Evolutionary conservation across 331 rosid species (phyloP).

Genomic region (Prunus yedoensis): DNA sequence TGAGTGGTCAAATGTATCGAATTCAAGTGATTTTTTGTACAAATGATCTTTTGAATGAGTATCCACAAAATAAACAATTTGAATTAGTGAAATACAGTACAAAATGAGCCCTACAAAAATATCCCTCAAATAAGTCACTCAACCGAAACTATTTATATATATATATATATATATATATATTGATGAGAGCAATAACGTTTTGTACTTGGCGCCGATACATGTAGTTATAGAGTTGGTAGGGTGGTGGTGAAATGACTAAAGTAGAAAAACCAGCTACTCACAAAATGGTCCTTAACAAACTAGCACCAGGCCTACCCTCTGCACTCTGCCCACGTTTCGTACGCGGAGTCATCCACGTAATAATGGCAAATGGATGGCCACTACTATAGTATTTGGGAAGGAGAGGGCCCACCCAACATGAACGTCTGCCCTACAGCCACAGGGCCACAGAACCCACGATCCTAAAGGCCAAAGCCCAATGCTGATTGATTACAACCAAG

Average conservation of each 20-base stretch:
- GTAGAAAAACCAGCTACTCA: neutral
- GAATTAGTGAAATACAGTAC: no score
- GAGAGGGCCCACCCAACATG: neutral
- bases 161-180: no score
- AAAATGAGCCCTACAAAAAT: accelerated
- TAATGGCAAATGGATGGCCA: neutral
- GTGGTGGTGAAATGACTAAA: neutral
- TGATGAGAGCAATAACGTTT: neutral
- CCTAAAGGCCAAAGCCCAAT: neutral
- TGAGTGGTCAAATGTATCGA: no score
- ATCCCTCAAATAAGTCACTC: no score
- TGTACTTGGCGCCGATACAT: neutral
- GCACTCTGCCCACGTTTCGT: neutral
- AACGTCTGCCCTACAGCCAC: neutral
- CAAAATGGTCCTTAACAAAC: neutral
- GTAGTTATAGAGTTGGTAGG: neutral
- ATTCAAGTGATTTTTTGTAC: no score
- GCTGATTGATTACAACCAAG: no score
- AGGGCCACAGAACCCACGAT: neutral
- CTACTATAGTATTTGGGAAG: no score
- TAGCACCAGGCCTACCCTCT: neutral
- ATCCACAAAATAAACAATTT: no score
- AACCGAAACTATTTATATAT: no score
- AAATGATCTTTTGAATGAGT: no score
- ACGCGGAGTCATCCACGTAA: neutral